Conservation (phyloP, 371 early-diverging fungal genomes). For the Circinella umbellata region DNA sequence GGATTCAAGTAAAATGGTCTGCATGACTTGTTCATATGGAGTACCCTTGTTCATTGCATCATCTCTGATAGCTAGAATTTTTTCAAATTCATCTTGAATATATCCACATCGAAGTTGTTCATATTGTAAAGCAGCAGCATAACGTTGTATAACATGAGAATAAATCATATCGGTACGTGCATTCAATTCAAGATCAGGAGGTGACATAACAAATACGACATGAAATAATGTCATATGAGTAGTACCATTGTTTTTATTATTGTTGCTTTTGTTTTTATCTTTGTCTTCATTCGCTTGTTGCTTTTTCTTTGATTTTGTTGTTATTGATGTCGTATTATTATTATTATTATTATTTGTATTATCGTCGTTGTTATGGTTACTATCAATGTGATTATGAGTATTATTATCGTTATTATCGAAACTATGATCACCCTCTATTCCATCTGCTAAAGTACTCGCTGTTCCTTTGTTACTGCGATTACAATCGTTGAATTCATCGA, state of each 20-base stretch:
- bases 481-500: no score
- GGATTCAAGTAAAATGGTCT: constrained; percentile 44
- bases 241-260: constrained; percentile 15
- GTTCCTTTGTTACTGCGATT: no score
- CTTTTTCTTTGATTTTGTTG: constrained; percentile 20
- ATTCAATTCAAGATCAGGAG: constrained; percentile 61
- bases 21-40: constrained; percentile 45
- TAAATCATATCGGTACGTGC: constrained; percentile 71
- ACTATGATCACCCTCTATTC: no score
- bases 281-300: constrained; percentile 12
- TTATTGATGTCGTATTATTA: constrained; percentile 2
- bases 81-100: constrained; percentile 75
- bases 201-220: constrained; percentile 75
- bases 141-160: constrained; percentile 72
- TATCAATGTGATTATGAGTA: background rate
- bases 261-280: constrained; percentile 15
- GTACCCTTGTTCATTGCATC: constrained; percentile 57
- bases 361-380: constrained; percentile 20
- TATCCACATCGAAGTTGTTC: constrained; percentile 85
- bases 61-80: constrained; percentile 69
- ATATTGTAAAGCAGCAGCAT: constrained; percentile 79
- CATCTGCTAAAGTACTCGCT: background rate
- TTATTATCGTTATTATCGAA: background rate
- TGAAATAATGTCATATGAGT: constrained; percentile 80
- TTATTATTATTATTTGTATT: background rate